Base-by-base conservation (phyloP, 441 rosid species). In the Viola pubescens region DNA sequence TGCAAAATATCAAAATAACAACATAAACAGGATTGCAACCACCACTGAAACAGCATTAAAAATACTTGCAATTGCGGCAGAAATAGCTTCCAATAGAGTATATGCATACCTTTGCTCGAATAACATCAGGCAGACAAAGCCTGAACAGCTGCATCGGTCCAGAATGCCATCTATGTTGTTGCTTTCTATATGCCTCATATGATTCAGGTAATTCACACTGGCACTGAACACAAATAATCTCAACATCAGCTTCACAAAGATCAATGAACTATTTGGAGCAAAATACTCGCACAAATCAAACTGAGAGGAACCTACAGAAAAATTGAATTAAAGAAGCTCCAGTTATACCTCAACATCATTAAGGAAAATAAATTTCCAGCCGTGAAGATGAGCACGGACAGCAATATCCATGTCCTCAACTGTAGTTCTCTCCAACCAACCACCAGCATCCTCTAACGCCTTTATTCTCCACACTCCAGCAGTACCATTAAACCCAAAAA, bases 381-480 rank as follows among this genome's bases (percentile, higher is more conserved):
- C 97, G 26, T 66, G 77, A 48, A 92, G 91, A 70, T 87, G 95
- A 69, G 97, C 98, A 2, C 97, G 97, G 45, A 92, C 97, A 37
- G 98, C 98, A 73, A 92, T 84, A 67, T 92, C 97, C 98, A 92
- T 92, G 73, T 92, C 98, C 79, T 92, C 98, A 0, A 91, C 98
- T 6, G 96, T 91, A 6, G 98, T 91, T 72, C 98, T 82, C 81
- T 91, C 98, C 56, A 91, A 67, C 98, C 98, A 91, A 39, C 98
- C 98, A 53, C 98, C 98, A 9, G 96, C 71, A n/a, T 88, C 95
- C 77, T 88, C 96, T 75, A 91, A 78, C 45, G 98, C 91, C 82
- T 85, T 91, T 60, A 86, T 88, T 71, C 98, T 85, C 98, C 96
- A 91, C 26, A 91, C 94, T 46, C 98, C 96, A 41, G 98, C 98